Evolutionary conservation across 495 filamentous ascomycete genomes (phyloP).

Genomic region (Oidiodendron maius): DNA sequence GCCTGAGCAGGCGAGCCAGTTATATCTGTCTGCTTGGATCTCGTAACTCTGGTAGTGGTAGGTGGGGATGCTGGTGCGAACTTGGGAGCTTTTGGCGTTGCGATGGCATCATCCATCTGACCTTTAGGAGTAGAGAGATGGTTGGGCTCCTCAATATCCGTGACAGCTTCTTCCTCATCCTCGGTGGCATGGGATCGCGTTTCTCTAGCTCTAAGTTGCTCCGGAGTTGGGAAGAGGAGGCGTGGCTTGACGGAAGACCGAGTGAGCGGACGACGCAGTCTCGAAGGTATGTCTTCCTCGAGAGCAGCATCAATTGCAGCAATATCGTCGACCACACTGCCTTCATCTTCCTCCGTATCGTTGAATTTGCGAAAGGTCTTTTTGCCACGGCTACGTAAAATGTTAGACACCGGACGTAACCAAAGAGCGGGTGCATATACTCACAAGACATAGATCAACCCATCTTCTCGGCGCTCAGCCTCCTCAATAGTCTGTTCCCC

Average conservation of each 20-base stretch:
- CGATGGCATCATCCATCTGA: conserved; percentile 22
- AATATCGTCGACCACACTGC: conserved; percentile 38
- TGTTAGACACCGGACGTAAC: conserved; percentile 23
- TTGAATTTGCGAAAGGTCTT: conserved; percentile 70
- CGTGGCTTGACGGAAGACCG: conserved; percentile 77
- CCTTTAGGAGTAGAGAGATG: conserved; percentile 30
- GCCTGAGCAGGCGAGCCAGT: conserved; percentile 25
- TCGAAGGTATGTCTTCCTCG: conserved; percentile 32
- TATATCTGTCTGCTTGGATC: conserved; percentile 27
- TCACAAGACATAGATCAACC: conserved; percentile 84
- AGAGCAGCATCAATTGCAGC: conserved; percentile 31
- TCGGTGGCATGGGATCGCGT: conserved; percentile 31
- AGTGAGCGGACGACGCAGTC: conserved; percentile 49
- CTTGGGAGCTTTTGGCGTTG: conserved; percentile 44
- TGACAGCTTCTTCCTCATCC: conserved; percentile 40
- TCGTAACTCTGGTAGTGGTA: conserved; percentile 45
- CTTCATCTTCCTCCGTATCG: conserved; percentile 38
- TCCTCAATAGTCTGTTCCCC: conserved; percentile 54
- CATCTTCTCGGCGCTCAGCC: conserved; percentile 61
- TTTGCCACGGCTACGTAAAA: conserved; percentile 73
- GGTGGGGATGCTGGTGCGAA: conserved; percentile 52
- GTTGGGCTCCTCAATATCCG: conserved; percentile 49
- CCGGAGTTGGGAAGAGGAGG: conserved; percentile 65
- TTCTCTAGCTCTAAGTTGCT: conserved; percentile 27
- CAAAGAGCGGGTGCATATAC: conserved; percentile 30